phyloP scores from a whole-genome alignment of 768 basidiomycete genomes.

The Fibroporia radiculosa region DNA sequence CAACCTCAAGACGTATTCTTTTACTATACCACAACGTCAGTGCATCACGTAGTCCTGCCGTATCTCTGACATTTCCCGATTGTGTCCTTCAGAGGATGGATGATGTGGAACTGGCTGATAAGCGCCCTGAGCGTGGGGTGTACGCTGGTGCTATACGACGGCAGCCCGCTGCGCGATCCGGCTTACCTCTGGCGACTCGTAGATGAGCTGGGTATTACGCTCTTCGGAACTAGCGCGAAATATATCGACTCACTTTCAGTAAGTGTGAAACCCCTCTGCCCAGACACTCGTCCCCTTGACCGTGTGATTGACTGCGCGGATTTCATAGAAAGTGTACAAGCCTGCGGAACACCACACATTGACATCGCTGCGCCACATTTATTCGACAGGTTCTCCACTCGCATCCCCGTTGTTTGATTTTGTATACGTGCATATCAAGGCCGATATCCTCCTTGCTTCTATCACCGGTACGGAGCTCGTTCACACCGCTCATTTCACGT shows the following conservation, averaged over 20 bases:
- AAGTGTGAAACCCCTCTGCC: conserved; percentile 15
- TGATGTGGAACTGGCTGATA: no score
- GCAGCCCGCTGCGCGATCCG: conserved; percentile 66
- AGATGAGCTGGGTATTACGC: conserved; percentile 61
- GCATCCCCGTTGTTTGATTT: conserved; percentile 65
- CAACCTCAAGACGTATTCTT: no score
- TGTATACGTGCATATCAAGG: conserved; percentile 60
- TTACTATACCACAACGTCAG: no score
- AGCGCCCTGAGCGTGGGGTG: no score
- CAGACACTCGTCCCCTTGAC: conserved; percentile 1
- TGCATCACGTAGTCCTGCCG: no score
- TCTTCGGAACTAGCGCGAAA: conserved; percentile 84
- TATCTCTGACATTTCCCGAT: no score
- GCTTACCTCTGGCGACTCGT: conserved; percentile 61
- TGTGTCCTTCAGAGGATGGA: no score
- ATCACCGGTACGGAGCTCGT: conserved; percentile 51
- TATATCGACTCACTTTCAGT: conserved; percentile 76
- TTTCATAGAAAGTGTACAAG: conserved; percentile 53
- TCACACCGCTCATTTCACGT: neutral
- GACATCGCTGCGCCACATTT: conserved; percentile 57
- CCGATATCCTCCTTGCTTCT: conserved; percentile 58
- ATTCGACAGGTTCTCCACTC: conserved; percentile 76
- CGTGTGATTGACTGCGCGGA: conserved; percentile 10
- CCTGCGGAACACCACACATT: conserved; percentile 59
- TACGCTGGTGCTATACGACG: no score